Conservation (phyloP, 2,329 filamentous ascomycete genomes). For the Pseudocercospora fuligena region DNA sequence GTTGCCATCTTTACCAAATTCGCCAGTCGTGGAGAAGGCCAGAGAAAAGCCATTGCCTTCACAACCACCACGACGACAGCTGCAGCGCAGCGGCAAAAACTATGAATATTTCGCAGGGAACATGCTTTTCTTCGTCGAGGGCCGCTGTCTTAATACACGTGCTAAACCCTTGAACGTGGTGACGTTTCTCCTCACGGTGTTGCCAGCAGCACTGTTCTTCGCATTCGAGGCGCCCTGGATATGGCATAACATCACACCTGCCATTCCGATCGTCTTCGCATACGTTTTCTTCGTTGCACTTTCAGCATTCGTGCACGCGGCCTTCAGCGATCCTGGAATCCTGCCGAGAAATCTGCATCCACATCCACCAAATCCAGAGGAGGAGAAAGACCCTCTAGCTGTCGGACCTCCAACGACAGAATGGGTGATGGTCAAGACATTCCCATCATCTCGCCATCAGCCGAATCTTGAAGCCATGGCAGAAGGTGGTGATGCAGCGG, state of each 20-base stretch:
- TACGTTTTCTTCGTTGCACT: constrained; percentile 91
- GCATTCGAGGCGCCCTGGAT: constrained; percentile 81
- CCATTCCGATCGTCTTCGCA: constrained; percentile 84
- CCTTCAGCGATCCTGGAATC: constrained; percentile 89
- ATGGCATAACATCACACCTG: constrained; percentile 84
- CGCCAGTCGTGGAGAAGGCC: constrained; percentile 53
- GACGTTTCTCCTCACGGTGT: constrained; percentile 77
- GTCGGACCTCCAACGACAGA: constrained; percentile 86
- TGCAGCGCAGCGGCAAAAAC: constrained; percentile 61
- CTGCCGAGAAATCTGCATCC: constrained; percentile 89
- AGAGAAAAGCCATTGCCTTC: constrained; percentile 25
- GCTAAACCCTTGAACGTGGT: constrained; percentile 87
- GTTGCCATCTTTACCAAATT: constrained; percentile 78
- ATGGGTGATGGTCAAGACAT: constrained; percentile 77
- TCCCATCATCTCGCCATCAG: constrained; percentile 24
- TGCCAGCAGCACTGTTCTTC: constrained; percentile 84
- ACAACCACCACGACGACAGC: background rate
- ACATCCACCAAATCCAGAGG: constrained; percentile 75
- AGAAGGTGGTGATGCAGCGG: constrained; percentile 42
- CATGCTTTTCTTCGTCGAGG: constrained; percentile 84
- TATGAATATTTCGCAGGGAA: constrained; percentile 95
- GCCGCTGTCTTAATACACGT: constrained; percentile 80
- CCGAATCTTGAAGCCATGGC: constrained; percentile 20
- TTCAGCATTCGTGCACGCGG: constrained; percentile 93
- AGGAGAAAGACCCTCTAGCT: constrained; percentile 75